These are phyloP conservation scores for Exophiala aquamarina DNA, from an alignment of 2,329 filamentous ascomycete genomes.

Conservation along the genomic window DNA sequence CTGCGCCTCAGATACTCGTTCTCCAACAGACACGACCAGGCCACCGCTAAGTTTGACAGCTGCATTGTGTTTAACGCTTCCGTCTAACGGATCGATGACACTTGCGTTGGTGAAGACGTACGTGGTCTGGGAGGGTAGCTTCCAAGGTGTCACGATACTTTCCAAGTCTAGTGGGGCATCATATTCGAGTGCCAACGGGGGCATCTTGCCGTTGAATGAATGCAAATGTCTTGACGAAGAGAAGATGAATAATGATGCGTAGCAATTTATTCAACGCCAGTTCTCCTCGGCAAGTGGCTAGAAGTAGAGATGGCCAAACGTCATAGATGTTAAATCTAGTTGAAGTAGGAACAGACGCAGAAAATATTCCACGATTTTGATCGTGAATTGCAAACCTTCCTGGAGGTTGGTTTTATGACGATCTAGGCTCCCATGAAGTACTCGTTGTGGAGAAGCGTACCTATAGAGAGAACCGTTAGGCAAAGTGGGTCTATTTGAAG, in stretches of 20 bases:
- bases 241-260: background rate
- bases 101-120: conserved; percentile 45
- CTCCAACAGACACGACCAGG: conserved; percentile 31
- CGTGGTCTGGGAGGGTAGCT: conserved; percentile 24
- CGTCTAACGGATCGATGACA: conserved; percentile 42
- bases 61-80: conserved; percentile 31
- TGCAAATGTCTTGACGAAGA: no score
- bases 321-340: background rate
- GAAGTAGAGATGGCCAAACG: background rate
- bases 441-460: no score
- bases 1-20: conserved; percentile 1
- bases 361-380: background rate
- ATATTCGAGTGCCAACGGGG: conserved; percentile 3
- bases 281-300: no score
- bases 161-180: conserved; percentile 9
- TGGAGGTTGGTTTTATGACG: no score
- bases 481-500: no score
- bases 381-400: background rate
- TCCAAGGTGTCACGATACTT: conserved; percentile 28
- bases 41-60: conserved; percentile 40
- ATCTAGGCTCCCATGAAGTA: no score
- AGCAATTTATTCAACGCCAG: background rate
- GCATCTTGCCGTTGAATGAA: no score
- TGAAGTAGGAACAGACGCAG: background rate
- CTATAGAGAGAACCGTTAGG: no score